Evolutionary conservation across 176 grass and related monocot genomes (phyloP), one percentile per base, ranked within the genome.

Genomic region (Carex cristatella): DNA sequence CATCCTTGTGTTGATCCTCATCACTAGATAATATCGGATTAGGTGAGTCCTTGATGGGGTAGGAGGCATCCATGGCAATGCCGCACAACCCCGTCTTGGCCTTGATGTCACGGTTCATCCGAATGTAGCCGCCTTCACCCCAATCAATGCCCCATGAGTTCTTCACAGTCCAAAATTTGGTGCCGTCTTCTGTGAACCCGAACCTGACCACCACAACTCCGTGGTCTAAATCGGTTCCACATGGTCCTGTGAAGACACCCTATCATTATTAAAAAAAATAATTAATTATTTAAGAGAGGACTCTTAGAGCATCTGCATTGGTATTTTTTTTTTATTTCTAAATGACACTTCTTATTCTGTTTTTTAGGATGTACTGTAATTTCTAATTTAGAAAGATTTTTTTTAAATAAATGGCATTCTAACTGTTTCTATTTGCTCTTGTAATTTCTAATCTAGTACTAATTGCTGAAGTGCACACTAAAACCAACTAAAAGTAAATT

Each of bases 41-140:
- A 1, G 42, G 57, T 4, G 80, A 83, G 63, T 42, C 53, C 62
- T 83, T 83, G 46, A 68, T 1, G 27, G 87, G 87, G 74, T 88
- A 85, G 27, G 87, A 88, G 32, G 82, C 68, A 32, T 40, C 31
- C 82, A 88, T 85, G 9, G 87, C 87, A 38, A 88, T 84, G 28
- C 82, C 82, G 19, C 87, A 88, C 8, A 79, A 27, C 5, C 87
- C 82, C 0, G 49, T 14, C 12, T 71, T 60, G 15, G 79, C 54
- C 12, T 23, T 14, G 19, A 82, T 78, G 10, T 75, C 61, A 16
- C 80, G 46, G 67, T 88, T 48, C 44, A 88, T 78, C n/a, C 80
- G 78, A 7, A 79, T 78, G 59, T 85, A 88, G 5, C 87, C 74
- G 5, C 5, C 28, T 33, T 88, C 87, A 38, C 74, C 87, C 87